Base-by-base conservation (phyloP, 768 basidiomycete genomes). In the Amanita inopinata region DNA sequence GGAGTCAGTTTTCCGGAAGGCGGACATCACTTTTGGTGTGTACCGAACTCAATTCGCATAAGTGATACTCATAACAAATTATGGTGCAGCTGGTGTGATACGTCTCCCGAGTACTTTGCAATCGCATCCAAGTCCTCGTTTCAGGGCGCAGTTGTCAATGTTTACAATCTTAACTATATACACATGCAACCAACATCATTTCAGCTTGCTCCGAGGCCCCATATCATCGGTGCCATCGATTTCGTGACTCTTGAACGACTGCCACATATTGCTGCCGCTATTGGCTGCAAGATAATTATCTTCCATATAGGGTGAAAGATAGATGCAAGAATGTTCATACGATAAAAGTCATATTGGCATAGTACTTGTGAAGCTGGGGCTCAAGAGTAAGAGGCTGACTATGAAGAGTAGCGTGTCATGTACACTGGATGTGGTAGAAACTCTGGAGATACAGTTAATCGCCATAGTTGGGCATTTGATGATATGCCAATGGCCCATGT, bases 61-160 rank as follows among this genome's bases (percentile, higher is more conserved):
- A 38, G 20, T 33, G 33, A 24, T 42, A 43, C 37, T 45, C 42
- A 20, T 45, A 45, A n/a, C 33, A 15, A 43, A 19, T n/a, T 23
- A 27, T 23, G 10, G 20, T 43, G 15, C 44, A 88, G 85, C 37
- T 89, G 87, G 87, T 87, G 80, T 50, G 77, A 71, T 17, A 81
- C 83, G 11, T 76, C 74, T 56, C 71, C 83, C 7, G 78, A 83
- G 41, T 80, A 80, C 52, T 90, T 90, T 60, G 87, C 81, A 28
- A 76, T 88, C 41, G 79, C 83, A 5, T 70, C 78, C 4, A 68
- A 71, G 51, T 72, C 72, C 3, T 66, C 76, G 7, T 57, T 60
- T 25, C 73, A 66, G 46, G 85, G 83, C 43, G 86, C 84, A 20
- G 60, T 73, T 22, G 66, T 90, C 28, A 73, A 85, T 52, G 67